Evolutionary conservation across 768 basidiomycete species (phyloP).

Genomic region (Mycena olivaceomarginata): DNA sequence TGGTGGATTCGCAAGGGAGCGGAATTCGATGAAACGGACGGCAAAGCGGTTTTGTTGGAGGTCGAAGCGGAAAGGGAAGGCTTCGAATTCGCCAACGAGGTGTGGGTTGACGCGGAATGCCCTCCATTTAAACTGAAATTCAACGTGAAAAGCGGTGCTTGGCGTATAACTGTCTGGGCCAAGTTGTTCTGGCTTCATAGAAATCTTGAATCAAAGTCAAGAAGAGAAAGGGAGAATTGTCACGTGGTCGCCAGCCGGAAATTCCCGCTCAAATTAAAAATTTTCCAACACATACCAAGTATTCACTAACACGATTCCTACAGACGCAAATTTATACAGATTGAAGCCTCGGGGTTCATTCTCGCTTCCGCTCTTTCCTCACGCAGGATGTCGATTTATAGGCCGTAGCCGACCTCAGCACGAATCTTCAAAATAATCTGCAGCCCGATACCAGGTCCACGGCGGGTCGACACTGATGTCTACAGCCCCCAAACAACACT

Average conservation of each 20-base stretch:
- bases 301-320: too few relatives aligned
- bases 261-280: too few relatives aligned
- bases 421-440: too few relatives aligned
- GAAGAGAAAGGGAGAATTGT: neutral
- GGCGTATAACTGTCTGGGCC: slow-evolving; percentile 14
- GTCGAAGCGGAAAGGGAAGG: slow-evolving; percentile 28
- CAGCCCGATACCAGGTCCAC: too few relatives aligned
- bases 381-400: too few relatives aligned
- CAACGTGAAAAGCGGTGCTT: neutral
- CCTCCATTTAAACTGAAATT: slow-evolving; percentile 25
- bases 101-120: slow-evolving; percentile 11
- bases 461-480: too few relatives aligned
- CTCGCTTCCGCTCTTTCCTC: too few relatives aligned
- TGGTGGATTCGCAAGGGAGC: slow-evolving; percentile 24
- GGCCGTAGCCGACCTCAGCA: too few relatives aligned
- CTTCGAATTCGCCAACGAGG: neutral
- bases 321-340: too few relatives aligned
- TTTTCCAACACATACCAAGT: too few relatives aligned
- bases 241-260: neutral
- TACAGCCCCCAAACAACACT: too few relatives aligned
- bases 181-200: slow-evolving; percentile 31
- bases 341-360: too few relatives aligned
- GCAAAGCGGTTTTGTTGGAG: slow-evolving; percentile 1
- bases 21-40: slow-evolving; percentile 33
- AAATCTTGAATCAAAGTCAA: neutral